These are phyloP conservation scores for Podospora australis DNA, from an alignment of 495 filamentous ascomycete genomes.

Conservation along the genomic window DNA sequence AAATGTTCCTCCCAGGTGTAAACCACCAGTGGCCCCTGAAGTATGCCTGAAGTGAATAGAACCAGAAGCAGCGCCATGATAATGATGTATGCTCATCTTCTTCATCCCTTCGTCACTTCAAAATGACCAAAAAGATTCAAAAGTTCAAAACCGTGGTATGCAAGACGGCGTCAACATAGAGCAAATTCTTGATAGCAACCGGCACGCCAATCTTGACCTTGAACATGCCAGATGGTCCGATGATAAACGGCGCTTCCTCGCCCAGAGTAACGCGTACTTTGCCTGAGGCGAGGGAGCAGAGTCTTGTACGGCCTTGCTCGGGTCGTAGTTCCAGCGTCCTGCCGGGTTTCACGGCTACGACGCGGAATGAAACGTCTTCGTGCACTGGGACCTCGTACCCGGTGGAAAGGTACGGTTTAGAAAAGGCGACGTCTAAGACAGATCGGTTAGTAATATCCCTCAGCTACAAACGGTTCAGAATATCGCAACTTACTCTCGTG, in stretches of 20 bases:
- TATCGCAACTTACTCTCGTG: constrained; percentile 21
- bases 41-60: too few species aligned
- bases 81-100: too few species aligned
- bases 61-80: too few species aligned
- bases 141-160: constrained; percentile 24
- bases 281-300: constrained; percentile 30
- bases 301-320: constrained; percentile 16
- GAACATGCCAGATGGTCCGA: constrained; percentile 29
- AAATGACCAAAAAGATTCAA: too few species aligned
- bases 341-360: constrained; percentile 27
- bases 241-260: constrained; percentile 25
- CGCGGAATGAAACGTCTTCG: constrained; percentile 28
- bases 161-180: constrained; percentile 32
- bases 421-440: constrained; percentile 30
- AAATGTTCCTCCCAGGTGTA: too few species aligned
- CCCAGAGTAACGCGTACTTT: constrained; percentile 28
- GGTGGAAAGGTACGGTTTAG: constrained; percentile 31
- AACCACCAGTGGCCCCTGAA: too few species aligned
- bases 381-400: constrained; percentile 21
- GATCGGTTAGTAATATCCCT: neutral
- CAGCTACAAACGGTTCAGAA: neutral
- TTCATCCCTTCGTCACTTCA: too few species aligned
- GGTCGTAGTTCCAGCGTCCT: constrained; percentile 14
- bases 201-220: constrained; percentile 20
- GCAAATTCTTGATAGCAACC: constrained; percentile 20